Evolutionary conservation across 2,329 filamentous ascomycete species (phyloP), one percentile per base, ranked within the genome.

Genomic region (Zymoseptoria pseudotritici): DNA sequence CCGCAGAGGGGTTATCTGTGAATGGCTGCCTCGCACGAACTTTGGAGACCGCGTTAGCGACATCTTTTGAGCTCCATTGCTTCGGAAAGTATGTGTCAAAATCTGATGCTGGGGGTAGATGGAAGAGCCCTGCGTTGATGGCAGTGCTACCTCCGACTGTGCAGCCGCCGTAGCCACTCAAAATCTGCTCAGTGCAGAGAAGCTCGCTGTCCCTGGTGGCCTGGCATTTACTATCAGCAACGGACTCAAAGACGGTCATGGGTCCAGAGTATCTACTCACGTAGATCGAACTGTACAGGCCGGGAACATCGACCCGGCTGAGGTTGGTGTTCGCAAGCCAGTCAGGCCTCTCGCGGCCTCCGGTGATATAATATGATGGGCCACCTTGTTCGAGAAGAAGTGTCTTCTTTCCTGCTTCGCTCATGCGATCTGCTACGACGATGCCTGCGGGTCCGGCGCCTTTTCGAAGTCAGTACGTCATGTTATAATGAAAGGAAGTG

Each of bases 61-160:
- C 77, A 60, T 83, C 80, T 1, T 66, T 68, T 52, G 75, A 79
- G 66, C 81, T 82, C 81, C 81, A 83, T 13, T 78, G 68, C 11
- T 73, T 70, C 2, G 79, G 80, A 57, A 88, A 82, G 66, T 81
- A 74, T 53, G 75, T 68, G 64, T 85, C 77, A 72, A 83, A 88
- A 70, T 88, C 86, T 22, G 78, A 80, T 50, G 81, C 77, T 58
- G 83, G 76, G 0, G 85, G 85, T 60, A 84, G 80, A 29, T 86
- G 76, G 21, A 81, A 78, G 54, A 88, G 81, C 50, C 86, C 73
- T 7, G 83, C 84, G 53, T 86, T 85, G 73, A 88, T 85, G 8
- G 81, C 79, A 1, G 82, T 80, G 71, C 82, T 85, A 4, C 83
- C 83, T 56, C 83, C 65, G 50, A 86, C 73, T 2, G 78, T 82